Evolutionary conservation across 2,329 filamentous ascomycete genomes (phyloP).

Genomic region (Cryphonectria radicalis): DNA sequence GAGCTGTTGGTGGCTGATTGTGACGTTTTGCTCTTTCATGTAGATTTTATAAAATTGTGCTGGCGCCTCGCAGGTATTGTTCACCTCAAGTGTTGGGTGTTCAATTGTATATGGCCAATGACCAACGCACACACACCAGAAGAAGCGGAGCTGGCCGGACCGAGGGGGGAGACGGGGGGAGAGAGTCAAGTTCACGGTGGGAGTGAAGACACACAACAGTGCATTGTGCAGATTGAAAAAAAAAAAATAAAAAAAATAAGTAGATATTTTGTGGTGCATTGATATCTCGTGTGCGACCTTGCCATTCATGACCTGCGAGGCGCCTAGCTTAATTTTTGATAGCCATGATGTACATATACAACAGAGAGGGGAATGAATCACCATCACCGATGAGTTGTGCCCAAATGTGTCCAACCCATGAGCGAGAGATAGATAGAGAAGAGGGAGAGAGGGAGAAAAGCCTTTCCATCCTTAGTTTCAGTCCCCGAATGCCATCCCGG

Average conservation of each 20-base stretch:
- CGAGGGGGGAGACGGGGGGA: too few relatives aligned
- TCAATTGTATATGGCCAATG: neutral
- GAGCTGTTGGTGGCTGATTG: too few relatives aligned
- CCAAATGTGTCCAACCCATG: neutral
- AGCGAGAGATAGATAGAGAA: constrained; percentile 6
- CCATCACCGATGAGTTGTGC: constrained; percentile 2
- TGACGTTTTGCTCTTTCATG: too few relatives aligned
- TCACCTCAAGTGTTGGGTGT: too few relatives aligned
- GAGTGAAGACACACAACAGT: neutral
- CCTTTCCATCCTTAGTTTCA: constrained; percentile 9
- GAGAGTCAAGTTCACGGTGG: neutral
- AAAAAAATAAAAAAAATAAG: neutral
- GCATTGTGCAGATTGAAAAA: neutral
- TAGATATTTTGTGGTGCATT: neutral
- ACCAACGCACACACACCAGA: neutral
- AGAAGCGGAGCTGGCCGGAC: too few relatives aligned
- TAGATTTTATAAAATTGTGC: too few relatives aligned
- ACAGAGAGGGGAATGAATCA: constrained; percentile 21
- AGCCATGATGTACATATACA: constrained; percentile 22
- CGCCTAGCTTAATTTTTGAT: constrained; percentile 10
- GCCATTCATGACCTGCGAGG: neutral
- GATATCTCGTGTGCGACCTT: neutral
- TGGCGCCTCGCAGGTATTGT: too few relatives aligned
- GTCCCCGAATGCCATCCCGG: constrained; percentile 20
- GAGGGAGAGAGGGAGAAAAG: neutral